Evolutionary conservation across 331 rosid genomes (phyloP).

Genomic region (Pyrus hybrid): DNA sequence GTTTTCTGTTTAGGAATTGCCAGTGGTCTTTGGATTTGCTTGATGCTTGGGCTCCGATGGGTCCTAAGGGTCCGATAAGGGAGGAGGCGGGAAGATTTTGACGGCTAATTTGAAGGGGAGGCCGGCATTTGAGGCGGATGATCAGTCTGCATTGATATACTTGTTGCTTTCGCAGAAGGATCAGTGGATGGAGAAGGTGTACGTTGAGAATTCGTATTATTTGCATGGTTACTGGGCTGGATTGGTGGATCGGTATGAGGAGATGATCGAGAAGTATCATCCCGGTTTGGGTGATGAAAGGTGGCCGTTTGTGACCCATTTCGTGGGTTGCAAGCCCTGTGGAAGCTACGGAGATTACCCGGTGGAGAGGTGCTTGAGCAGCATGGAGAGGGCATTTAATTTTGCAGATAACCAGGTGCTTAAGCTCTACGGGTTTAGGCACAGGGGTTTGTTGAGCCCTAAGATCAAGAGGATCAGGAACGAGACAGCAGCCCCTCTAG

Average conservation of each 20-base stretch:
- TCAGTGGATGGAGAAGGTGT: slow-evolving; percentile 83
- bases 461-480: slow-evolving; percentile 37
- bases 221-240: slow-evolving; percentile 98
- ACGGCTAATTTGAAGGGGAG: slow-evolving; percentile 84
- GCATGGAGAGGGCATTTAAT: slow-evolving; percentile 98
- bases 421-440: slow-evolving; percentile 78
- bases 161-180: slow-evolving; percentile 73
- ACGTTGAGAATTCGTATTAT: slow-evolving; percentile 79
- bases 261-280: slow-evolving; percentile 94
- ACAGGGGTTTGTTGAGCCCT: slow-evolving; percentile 61
- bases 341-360: slow-evolving; percentile 99
- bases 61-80: slow-evolving; percentile 74
- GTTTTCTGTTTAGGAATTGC: slow-evolving; percentile 80
- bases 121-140: slow-evolving; percentile 92
- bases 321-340: slow-evolving; percentile 98
- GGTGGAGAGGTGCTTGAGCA: slow-evolving; percentile 79
- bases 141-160: slow-evolving; percentile 90
- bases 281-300: slow-evolving; percentile 95
- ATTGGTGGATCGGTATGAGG: slow-evolving; percentile 88
- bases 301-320: slow-evolving; percentile 98
- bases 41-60: slow-evolving; percentile 99
- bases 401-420: slow-evolving; percentile 96
- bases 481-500: slow-evolving; percentile 26
- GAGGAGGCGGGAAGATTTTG: slow-evolving; percentile 82
- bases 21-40: slow-evolving; percentile 98